Evolutionary conservation across 805 yeast species (phyloP).

Genomic region (Nakazawaea peltata): DNA sequence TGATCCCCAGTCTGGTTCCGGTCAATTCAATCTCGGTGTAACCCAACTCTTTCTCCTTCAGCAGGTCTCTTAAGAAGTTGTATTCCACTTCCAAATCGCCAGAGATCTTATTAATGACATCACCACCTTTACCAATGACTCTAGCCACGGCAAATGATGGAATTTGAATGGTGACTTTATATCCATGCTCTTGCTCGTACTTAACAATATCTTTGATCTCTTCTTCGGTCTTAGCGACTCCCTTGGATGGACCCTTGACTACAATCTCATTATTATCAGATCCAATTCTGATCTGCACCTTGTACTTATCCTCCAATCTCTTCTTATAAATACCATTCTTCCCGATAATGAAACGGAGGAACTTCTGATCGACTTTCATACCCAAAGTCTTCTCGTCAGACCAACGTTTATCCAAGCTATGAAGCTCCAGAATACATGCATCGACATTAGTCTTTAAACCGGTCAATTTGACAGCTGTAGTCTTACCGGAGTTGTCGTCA

Average conservation of each 20-base stretch:
- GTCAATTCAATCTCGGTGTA: conserved; percentile 58
- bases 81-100: conserved; percentile 60
- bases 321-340: conserved; percentile 72
- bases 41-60: conserved; percentile 39
- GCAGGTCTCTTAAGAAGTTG: conserved; percentile 29
- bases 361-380: conserved; percentile 65
- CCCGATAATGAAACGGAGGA: conserved; percentile 80
- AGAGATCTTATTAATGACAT: conserved; percentile 70
- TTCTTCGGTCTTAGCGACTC: conserved; percentile 74
- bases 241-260: conserved; percentile 85
- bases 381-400: conserved; percentile 71
- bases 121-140: conserved; percentile 87
- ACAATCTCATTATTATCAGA: conserved; percentile 52
- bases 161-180: conserved; percentile 51
- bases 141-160: conserved; percentile 73
- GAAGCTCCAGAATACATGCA: conserved; percentile 56
- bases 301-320: conserved; percentile 82
- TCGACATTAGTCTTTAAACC: conserved; percentile 79
- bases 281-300: conserved; percentile 76
- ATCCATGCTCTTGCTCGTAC: conserved; percentile 83
- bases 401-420: conserved; percentile 58
- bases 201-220: conserved; percentile 78
- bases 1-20: conserved; percentile 72
- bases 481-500: conserved; percentile 30
- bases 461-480: conserved; percentile 47